Percentiles rank a stretch among this genome's conserved stretches.
These are phyloP conservation scores for Lentinula aciculospora DNA, from an alignment of 768 basidiomycete species.

Conservation along the genomic window DNA sequence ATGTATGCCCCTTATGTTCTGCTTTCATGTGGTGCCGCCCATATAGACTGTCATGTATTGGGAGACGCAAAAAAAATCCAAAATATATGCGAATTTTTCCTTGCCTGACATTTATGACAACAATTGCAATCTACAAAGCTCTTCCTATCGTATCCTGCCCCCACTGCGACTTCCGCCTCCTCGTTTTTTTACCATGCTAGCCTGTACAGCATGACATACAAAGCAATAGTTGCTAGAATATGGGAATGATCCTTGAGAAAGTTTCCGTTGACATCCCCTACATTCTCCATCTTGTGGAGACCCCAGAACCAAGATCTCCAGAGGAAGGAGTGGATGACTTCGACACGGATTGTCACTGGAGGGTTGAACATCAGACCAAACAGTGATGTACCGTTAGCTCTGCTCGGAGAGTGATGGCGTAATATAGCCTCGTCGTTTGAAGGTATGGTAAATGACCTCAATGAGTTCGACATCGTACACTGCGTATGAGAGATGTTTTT, in stretches of 20 bases:
- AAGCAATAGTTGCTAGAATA: neutral
- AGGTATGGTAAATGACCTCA: constrained; percentile 26
- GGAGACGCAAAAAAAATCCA: no score
- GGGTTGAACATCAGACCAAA: neutral
- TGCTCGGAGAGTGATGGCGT: neutral
- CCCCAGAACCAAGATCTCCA: neutral
- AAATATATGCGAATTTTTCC: no score
- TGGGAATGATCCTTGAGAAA: neutral
- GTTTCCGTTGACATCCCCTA: neutral
- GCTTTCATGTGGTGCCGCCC: no score
- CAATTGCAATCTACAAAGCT: no score
- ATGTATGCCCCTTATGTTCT: neutral
- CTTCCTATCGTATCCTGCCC: no score
- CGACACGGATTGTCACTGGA: neutral
- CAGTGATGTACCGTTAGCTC: neutral
- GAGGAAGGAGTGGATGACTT: neutral
- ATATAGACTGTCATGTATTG: no score
- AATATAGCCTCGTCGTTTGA: constrained; percentile 10
- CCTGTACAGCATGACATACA: neutral
- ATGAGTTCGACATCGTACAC: constrained; percentile 37
- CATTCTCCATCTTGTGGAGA: neutral
- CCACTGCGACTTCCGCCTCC: no score
- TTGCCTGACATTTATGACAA: no score
- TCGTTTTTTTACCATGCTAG: neutral
- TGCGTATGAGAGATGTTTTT: constrained; percentile 31